Conservation (phyloP, 192 early-diverging fungal genomes). For the Podila verticillata region DNA sequence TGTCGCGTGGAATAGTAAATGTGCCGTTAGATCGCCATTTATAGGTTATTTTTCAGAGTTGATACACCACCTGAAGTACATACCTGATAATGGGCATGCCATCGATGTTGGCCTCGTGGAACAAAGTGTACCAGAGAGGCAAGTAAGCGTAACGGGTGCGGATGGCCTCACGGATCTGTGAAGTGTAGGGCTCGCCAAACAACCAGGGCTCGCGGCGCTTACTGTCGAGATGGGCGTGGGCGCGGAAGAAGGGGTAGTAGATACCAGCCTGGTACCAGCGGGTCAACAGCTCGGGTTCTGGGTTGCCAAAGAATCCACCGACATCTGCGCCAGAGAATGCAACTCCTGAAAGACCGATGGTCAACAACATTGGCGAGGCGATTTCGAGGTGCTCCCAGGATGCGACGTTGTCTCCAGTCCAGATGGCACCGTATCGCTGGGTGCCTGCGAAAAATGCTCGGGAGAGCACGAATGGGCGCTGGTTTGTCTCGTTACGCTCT, state of each 20-base stretch:
- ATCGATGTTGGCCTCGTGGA: constrained; percentile 75
- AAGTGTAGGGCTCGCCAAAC: constrained; percentile 86
- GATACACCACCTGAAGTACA: too few relatives aligned
- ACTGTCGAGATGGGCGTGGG: constrained; percentile 97
- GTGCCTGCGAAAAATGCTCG: constrained; percentile 97
- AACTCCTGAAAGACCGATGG: constrained; percentile 88
- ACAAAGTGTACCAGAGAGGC: constrained; percentile 94
- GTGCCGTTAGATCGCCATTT: neutral
- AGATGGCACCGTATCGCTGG: constrained; percentile 95
- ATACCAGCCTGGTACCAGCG: constrained; percentile 98
- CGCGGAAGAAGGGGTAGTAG: constrained; percentile 98
- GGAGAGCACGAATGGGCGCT: constrained; percentile 93
- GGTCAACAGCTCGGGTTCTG: constrained; percentile 84
- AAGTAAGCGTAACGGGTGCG: constrained; percentile 86
- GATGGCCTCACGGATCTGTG: constrained; percentile 81
- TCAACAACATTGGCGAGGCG: constrained; percentile 90
- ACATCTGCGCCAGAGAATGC: constrained; percentile 95
- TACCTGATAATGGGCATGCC: constrained; percentile 83
- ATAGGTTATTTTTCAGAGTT: too few relatives aligned
- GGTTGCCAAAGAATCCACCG: constrained; percentile 98
- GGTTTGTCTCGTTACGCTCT: constrained; percentile 61
- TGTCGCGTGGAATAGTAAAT: neutral
- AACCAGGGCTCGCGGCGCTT: constrained; percentile 98
- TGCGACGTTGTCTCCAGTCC: constrained; percentile 98
- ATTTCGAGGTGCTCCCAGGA: constrained; percentile 87